These are phyloP conservation scores for Penicillium verhagenii DNA, from an alignment of 495 filamentous ascomycete genomes.

Conservation along the genomic window DNA sequence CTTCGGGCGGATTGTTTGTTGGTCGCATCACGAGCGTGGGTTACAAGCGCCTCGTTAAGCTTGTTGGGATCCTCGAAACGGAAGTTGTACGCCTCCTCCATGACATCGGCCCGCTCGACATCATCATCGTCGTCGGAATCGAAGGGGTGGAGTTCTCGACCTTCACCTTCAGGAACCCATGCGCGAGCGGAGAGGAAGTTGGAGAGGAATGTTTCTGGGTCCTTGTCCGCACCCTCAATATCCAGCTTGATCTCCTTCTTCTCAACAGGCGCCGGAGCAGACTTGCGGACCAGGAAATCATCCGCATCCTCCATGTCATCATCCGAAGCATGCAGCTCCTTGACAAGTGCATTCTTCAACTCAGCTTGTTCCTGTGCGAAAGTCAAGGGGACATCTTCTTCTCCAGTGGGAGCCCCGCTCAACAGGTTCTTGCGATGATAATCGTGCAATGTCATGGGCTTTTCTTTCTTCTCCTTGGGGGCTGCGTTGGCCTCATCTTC, in stretches of 20 bases:
- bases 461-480: slow-evolving; percentile 60
- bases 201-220: slow-evolving; percentile 85
- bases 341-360: slow-evolving; percentile 70
- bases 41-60: slow-evolving; percentile 77
- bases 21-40: slow-evolving; percentile 82
- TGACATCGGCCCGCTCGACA: slow-evolving; percentile 75
- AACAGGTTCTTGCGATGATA: slow-evolving; percentile 88
- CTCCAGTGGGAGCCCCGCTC: slow-evolving; percentile 57
- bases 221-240: slow-evolving; percentile 75
- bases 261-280: slow-evolving; percentile 34
- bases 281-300: slow-evolving; percentile 66
- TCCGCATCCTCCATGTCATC: slow-evolving; percentile 65
- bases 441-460: slow-evolving; percentile 82
- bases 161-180: slow-evolving; percentile 66
- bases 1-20: slow-evolving; percentile 78
- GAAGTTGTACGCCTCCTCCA: slow-evolving; percentile 93
- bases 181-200: slow-evolving; percentile 88
- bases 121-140: slow-evolving; percentile 92
- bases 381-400: slow-evolving; percentile 57
- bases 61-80: slow-evolving; percentile 89
- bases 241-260: slow-evolving; percentile 56
- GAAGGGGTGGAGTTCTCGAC: slow-evolving; percentile 65
- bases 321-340: slow-evolving; percentile 65
- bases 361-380: slow-evolving; percentile 85
- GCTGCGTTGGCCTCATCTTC: slow-evolving; percentile 29